Evolutionary conservation across 2,329 filamentous ascomycete genomes (phyloP).

Genomic region (Chlorencoelia australis): DNA sequence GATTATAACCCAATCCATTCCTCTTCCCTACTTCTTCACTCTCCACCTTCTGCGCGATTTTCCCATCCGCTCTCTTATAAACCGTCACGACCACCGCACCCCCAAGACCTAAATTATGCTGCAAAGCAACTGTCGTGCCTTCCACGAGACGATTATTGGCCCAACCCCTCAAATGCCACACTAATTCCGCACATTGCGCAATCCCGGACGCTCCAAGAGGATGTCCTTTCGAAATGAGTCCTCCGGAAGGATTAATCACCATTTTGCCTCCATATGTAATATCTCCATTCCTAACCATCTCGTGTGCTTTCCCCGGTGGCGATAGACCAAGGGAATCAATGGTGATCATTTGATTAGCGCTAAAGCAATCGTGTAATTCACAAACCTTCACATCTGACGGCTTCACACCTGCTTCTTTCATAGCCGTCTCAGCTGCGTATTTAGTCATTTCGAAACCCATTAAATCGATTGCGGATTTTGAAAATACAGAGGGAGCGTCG

Average conservation of each 20-base stretch:
- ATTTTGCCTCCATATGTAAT: slow-evolving; percentile 76
- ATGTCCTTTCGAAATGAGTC: slow-evolving; percentile 92
- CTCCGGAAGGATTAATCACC: slow-evolving; percentile 87
- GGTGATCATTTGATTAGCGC: slow-evolving; percentile 83
- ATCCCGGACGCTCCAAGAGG: slow-evolving; percentile 90
- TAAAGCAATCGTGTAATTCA: slow-evolving; percentile 96
- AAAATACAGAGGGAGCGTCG: slow-evolving; percentile 72
- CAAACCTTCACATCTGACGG: slow-evolving; percentile 68
- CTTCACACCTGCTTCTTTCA: slow-evolving; percentile 61
- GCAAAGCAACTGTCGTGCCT: slow-evolving; percentile 62
- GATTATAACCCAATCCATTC: slow-evolving; percentile 78
- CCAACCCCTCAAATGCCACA: slow-evolving; percentile 94
- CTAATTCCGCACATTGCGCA: slow-evolving; percentile 87
- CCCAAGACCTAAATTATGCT: slow-evolving; percentile 89
- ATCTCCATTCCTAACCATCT: slow-evolving; percentile 75
- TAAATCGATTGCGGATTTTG: slow-evolving; percentile 70
- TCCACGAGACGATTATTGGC: slow-evolving; percentile 75
- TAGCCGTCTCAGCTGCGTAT: slow-evolving; percentile 58
- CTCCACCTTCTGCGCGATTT: slow-evolving; percentile 51
- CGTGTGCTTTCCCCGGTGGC: slow-evolving; percentile 75
- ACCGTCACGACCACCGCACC: slow-evolving; percentile 87
- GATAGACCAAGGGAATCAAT: slow-evolving; percentile 78
- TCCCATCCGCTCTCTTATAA: slow-evolving; percentile 74
- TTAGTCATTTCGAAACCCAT: slow-evolving; percentile 82
- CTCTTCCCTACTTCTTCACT: slow-evolving; percentile 53